Evolutionary conservation across 345 rosid genomes (phyloP), one percentile per base, ranked within the genome.

Genomic region (Hevea brasiliensis): DNA sequence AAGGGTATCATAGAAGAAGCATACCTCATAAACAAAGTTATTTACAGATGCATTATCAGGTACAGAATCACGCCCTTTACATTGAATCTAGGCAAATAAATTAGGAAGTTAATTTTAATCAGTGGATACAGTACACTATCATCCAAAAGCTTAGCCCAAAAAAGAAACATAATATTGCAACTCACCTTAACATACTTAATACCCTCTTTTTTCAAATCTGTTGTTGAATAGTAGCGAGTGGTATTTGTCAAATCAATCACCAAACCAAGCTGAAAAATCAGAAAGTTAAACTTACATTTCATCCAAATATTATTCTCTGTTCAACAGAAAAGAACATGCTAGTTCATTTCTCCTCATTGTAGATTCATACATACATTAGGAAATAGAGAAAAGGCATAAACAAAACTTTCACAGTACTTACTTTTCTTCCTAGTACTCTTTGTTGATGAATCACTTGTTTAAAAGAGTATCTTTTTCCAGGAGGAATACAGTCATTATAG

Each of bases 171-270:
- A 61, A 48, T 32, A 50, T 40, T 29, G 47, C 6, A 32, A 69
- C 81, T 80, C 68, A 89, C 99, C 96, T 93, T 96, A 70, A 96
- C 91, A 81, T 96, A 85, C 81, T 96, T 96, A 66, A 96, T 96
- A 70, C 93, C 96, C 8, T 89, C 93, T 74, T 79, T 91, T 88
- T 90, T 90, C 85, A 96, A 82, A 78, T 93, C 98, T 24, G 69
- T 5, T 20, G 90, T 77, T 73, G 84, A 76, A 83, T 96, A 96
- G 86, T 96, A 93, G 51, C 96, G 96, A 32, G 82, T 78, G 53
- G 99, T 93, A 86, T 96, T 96, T 60, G 99, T 96, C 86, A 96
- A 85, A 89, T 96, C 99, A 72, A 96, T 93, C 80, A 96, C 99
- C 73, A 96, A 83, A 73, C 97, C 99, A 80, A 96, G 91, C 99